Base-by-base conservation (phyloP, 495 filamentous ascomycete species). In the Penicillium tannophilum region DNA sequence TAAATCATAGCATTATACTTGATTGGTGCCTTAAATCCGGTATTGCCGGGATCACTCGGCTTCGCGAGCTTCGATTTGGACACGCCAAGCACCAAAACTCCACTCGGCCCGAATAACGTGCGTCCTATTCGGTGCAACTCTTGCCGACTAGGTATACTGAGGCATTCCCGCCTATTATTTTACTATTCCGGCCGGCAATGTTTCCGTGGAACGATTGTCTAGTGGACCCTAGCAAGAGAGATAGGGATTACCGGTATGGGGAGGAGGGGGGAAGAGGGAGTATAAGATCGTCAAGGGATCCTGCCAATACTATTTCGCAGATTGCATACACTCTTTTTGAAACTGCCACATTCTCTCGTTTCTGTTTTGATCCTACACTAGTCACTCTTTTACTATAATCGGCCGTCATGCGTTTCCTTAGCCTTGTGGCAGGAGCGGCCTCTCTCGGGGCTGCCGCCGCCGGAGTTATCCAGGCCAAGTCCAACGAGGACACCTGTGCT, bases 371-470 rank as follows among this genome's bases (percentile, higher is more conserved):
- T 14, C 14, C 17, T 12, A 51, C 33, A 36, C 14, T 41, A 43
- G 47, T 58, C 55, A 52, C 30, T 58, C 55, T 8, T 8, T 58
- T 58, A 33, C 14, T 6, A 43, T 41, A 19, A 20, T 52, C 33
- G 9, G 35, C 36, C 41, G 44, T 10, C 28, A 63, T 63, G 61
- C 56, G 44, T 56, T 35, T 59, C 17, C 35, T 33, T 7, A 35
- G 39, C 20, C 33, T 59, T 16, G 52, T 35, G 6, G 56, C 45
- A 28, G 56, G 44, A 17, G 56, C 53, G 6, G 61, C 61, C 56
- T 63, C 61, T 19, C 36, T 58, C 28, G 61, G 61, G 17, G 43
- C 47, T 49, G 56, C 52, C 14, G 28, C 56, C 35, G 61, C 61
- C 31, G 56, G 56, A 20, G 56, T 54, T 7, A 59, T 59, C 52